phyloP scores from a whole-genome alignment of 805 yeast species.

The Metschnikowia peoriensis region DNA sequence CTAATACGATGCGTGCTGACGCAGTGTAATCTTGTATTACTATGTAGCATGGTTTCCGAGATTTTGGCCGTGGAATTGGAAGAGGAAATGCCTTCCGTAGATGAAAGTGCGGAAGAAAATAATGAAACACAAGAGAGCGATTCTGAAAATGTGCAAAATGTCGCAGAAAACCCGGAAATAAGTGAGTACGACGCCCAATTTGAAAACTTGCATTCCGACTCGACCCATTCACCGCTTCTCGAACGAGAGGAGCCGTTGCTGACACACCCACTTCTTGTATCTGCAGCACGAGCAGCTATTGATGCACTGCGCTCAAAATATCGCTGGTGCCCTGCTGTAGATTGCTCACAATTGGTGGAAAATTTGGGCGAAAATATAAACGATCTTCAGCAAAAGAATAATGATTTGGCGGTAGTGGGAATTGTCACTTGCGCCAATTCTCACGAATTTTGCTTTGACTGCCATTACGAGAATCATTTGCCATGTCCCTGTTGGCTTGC shows the following conservation, averaged over 20 bases:
- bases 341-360: slow-evolving; percentile 62
- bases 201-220: background rate
- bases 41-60: slow-evolving; percentile 38
- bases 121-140: background rate
- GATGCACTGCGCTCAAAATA: slow-evolving; percentile 36
- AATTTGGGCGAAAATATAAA: slow-evolving; percentile 11
- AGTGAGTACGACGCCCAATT: slow-evolving; percentile 13
- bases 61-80: slow-evolving; percentile 2
- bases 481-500: slow-evolving; percentile 81
- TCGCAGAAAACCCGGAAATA: background rate
- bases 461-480: slow-evolving; percentile 72
- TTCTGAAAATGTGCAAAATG: background rate
- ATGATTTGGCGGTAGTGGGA: slow-evolving; percentile 44
- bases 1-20: slow-evolving; percentile 68
- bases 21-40: slow-evolving; percentile 45
- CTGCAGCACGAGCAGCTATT: slow-evolving; percentile 14
- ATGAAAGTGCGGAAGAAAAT: background rate
- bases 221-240: background rate
- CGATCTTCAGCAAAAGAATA: slow-evolving; percentile 16
- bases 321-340: slow-evolving; percentile 85
- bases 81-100: background rate
- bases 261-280: slow-evolving; percentile 11
- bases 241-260: slow-evolving; percentile 10
- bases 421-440: slow-evolving; percentile 64
- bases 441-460: slow-evolving; percentile 76